Conservation (phyloP, 73 alveolate genomes). For the Paramecium sonneborni region DNA sequence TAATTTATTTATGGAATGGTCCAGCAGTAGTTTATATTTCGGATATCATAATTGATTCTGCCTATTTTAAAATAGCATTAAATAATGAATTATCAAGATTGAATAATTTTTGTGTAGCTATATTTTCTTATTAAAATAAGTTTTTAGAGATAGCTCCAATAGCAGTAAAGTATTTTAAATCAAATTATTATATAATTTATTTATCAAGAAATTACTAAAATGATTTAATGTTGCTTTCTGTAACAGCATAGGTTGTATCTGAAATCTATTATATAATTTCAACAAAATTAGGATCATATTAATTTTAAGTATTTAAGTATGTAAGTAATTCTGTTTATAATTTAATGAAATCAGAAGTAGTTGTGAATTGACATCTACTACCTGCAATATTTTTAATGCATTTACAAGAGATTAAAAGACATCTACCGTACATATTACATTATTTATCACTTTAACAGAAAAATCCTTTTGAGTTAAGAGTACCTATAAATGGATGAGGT, state of each 20-base stretch:
- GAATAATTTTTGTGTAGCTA: neutral
- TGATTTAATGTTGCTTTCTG: neutral
- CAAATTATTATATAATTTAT: neutral
- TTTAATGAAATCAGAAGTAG: neutral
- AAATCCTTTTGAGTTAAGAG: slow-evolving; percentile 2
- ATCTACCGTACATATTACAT: slow-evolving; percentile 50
- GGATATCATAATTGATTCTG: neutral
- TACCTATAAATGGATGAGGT: neutral
- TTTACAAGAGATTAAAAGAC: neutral
- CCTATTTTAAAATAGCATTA: neutral
- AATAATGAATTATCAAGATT: neutral
- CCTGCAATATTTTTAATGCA: slow-evolving; percentile 12
- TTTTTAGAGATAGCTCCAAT: slow-evolving; percentile 1
- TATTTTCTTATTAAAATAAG: neutral
- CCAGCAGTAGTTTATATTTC: neutral
- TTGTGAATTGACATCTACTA: slow-evolving; percentile 53
- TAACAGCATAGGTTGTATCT: slow-evolving; percentile 4
- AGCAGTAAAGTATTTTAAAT: neutral
- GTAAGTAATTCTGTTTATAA: neutral
- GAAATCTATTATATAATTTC: neutral
- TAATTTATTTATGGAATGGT: neutral
- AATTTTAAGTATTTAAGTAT: neutral
- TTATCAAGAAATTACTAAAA: neutral
- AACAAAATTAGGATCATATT: neutral
- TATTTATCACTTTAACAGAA: slow-evolving; percentile 43